Evolutionary conservation across 2,329 filamentous ascomycete species (phyloP), one percentile per base, ranked within the genome.

Genomic region (Claviceps sorghi): DNA sequence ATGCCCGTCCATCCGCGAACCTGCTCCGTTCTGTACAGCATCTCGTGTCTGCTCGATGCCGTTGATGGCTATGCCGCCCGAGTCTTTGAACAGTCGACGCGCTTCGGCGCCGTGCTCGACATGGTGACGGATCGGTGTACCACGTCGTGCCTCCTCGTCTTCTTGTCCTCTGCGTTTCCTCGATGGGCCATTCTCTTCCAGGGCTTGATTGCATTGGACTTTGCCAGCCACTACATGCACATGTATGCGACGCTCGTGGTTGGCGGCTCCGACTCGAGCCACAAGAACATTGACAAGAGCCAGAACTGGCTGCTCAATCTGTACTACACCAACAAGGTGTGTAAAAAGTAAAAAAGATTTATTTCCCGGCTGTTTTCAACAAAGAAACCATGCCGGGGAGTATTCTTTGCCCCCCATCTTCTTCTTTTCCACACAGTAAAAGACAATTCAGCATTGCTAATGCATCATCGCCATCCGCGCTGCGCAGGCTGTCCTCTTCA

Each of bases 71-170:
- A 90, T 61, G 90, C 90, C n/a, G 93, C 93, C 53, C 62, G 70
- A 32, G 54, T 62, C 84, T 91, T 79, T 66, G 81, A 95, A 62
- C 93, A 98, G 69, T 91, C 87, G 40, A 97, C 93, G 52, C 86
- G 86, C 58, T 98, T 98, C 67, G 93, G 93, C 57, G 93, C 91
- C 34, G 91, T 98, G 36, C 78, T 98, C 57, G 93, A 98, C 72
- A 98, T 98, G 93, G 91, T 98, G 56, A 98, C 93, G 19, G 93
- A 98, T 70, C 85, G 93, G 55, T 97, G 93, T 75, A 97, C 91
- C 32, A 98, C 93, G 3, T 83, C 91, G 2, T 98, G 93, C 69
- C 72, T 98, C 60, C 80, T 98, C 48, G 90, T 97, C 49, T 98
- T 97, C 73, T 72, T 98, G 56, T 88, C 88, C 42, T 94, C 88